Conservation (phyloP, 208 protist genomes). For the Jaenimonas drosophilae region DNA sequence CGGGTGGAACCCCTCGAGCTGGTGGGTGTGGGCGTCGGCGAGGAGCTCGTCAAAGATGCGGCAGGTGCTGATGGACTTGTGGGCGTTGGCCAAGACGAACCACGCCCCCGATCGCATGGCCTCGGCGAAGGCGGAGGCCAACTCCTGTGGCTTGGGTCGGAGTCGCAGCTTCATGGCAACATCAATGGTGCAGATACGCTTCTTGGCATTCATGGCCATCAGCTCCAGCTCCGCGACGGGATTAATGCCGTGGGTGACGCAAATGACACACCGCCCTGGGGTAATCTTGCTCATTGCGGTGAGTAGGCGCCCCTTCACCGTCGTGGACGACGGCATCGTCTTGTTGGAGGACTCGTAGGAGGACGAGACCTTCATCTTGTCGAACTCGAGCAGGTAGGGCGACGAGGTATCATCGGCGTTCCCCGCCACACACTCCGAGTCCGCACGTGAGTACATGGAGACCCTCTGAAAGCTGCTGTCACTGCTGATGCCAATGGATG, state of each 20-base stretch:
- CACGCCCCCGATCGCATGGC: slow-evolving; percentile 53
- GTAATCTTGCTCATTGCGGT: slow-evolving; percentile 33
- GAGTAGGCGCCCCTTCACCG: slow-evolving; percentile 24
- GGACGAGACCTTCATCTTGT: slow-evolving; percentile 50
- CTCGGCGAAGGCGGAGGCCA: slow-evolving; percentile 42
- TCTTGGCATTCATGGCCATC: slow-evolving; percentile 24
- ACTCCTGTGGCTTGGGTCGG: slow-evolving; percentile 40
- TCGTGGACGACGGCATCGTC: slow-evolving; percentile 4
- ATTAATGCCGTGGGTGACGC: slow-evolving; percentile 65
- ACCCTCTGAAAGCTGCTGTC: too few relatives aligned
- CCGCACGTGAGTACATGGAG: neutral
- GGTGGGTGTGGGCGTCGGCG: slow-evolving; percentile 34
- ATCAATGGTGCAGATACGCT: slow-evolving; percentile 36
- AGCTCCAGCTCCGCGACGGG: slow-evolving; percentile 77
- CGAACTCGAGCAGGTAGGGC: slow-evolving; percentile 54
- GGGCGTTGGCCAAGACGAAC: slow-evolving; percentile 71
- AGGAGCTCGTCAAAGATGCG: slow-evolving; percentile 51
- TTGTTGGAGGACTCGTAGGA: slow-evolving; percentile 15
- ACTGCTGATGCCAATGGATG: too few relatives aligned
- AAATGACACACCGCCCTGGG: slow-evolving; percentile 49
- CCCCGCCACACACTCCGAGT: slow-evolving; percentile 1
- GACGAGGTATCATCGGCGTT: slow-evolving; percentile 5
- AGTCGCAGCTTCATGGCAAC: slow-evolving; percentile 67
- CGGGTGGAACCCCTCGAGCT: slow-evolving; percentile 48
- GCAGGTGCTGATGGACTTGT: slow-evolving; percentile 77